These are phyloP conservation scores for Tylopilus intermedius DNA, from an alignment of 768 basidiomycete genomes.

Conservation along the genomic window DNA sequence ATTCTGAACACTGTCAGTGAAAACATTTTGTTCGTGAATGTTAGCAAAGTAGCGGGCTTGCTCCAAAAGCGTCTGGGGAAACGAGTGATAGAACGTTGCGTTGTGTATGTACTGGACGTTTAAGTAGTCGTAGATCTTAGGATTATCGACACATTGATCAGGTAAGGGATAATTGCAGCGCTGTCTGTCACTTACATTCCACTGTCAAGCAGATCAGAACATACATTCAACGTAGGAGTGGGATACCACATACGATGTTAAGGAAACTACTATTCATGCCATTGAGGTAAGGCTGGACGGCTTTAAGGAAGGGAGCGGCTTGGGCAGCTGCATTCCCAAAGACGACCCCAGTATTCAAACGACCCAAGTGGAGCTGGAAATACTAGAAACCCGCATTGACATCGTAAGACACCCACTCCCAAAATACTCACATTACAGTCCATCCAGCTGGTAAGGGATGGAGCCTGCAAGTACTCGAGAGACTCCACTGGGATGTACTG, in stretches of 20 bases:
- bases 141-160: neutral
- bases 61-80: constrained; percentile 64
- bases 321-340: constrained; percentile 54
- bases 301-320: constrained; percentile 61
- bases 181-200: constrained; percentile 53
- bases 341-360: constrained; percentile 25
- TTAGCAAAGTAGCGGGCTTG: constrained; percentile 72
- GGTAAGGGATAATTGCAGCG: neutral
- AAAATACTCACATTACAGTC: constrained; percentile 41
- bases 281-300: constrained; percentile 62
- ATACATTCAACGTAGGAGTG: neutral
- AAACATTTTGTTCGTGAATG: constrained; percentile 72
- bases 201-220: constrained; percentile 38
- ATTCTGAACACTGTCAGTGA: constrained; percentile 52
- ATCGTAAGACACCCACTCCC: neutral
- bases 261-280: constrained; percentile 58
- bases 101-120: constrained; percentile 76
- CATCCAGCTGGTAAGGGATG: constrained; percentile 78
- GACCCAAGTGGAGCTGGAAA: constrained; percentile 23
- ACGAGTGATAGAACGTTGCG: constrained; percentile 65
- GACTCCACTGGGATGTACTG: constrained; percentile 66
- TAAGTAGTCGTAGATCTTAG: constrained; percentile 71
- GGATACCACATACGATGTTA: constrained; percentile 51
- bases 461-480: constrained; percentile 53
- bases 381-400: constrained; percentile 14